Evolutionary conservation across 192 early-diverging fungal genomes (phyloP).

Genomic region (Allomyces arbusculus): DNA sequence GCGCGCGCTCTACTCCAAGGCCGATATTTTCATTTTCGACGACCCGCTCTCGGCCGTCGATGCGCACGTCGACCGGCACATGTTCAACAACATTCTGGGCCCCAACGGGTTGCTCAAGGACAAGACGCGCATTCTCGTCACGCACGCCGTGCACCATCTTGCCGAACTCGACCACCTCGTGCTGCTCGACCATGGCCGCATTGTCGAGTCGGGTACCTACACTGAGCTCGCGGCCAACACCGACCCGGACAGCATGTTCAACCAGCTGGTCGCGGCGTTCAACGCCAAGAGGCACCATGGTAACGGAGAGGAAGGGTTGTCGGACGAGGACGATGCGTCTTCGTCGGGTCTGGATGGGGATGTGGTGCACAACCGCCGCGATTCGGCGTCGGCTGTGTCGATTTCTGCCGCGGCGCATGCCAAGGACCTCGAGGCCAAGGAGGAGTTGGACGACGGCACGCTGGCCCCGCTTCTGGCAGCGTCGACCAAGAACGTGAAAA

Average conservation of each 20-base stretch:
- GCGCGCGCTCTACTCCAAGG: background rate
- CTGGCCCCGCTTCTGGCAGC: background rate
- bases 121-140: conserved; percentile 22
- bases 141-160: conserved; percentile 15
- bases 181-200: conserved; percentile 4
- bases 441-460: background rate
- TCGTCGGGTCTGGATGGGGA: background rate
- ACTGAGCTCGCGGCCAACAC: conserved; percentile 4
- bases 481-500: background rate
- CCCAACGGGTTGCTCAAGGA: conserved; percentile 29
- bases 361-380: background rate
- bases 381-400: background rate
- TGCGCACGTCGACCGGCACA: conserved; percentile 34
- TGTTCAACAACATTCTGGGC: conserved; percentile 35
- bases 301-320: background rate
- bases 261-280: background rate
- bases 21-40: conserved; percentile 1
- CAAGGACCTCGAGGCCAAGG: background rate
- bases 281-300: background rate
- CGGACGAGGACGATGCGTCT: background rate
- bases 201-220: conserved; percentile 11
- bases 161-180: conserved; percentile 3
- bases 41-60: conserved; percentile 18
- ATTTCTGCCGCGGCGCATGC: background rate
- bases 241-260: background rate